Evolutionary conservation across 2,329 filamentous ascomycete genomes (phyloP).

Genomic region (Penicillium olsonii): DNA sequence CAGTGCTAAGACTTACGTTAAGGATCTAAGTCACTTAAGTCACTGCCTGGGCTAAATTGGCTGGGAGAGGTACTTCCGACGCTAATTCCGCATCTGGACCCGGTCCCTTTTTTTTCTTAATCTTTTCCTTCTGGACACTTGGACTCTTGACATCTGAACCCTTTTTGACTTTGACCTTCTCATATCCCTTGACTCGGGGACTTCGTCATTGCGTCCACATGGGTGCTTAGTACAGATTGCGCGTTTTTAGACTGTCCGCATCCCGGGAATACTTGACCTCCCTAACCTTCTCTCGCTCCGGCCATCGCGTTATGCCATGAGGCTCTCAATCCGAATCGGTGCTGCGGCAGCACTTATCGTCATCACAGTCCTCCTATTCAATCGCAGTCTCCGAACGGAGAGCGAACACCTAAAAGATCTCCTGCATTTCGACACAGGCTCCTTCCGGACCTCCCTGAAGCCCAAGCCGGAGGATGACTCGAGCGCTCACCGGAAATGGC

Average conservation of each 20-base stretch:
- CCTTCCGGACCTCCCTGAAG: constrained; percentile 16
- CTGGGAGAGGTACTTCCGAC: background rate
- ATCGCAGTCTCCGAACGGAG: constrained; percentile 25
- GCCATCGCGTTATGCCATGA: constrained; percentile 25
- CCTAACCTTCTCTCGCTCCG: constrained; percentile 3
- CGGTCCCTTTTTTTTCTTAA: background rate
- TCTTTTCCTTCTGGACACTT: background rate
- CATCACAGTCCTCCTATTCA: constrained; percentile 30
- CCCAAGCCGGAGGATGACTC: constrained; percentile 8
- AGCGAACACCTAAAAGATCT: constrained; percentile 23
- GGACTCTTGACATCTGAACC: background rate
- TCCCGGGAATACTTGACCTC: background rate
- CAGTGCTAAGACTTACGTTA: background rate
- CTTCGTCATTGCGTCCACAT: constrained; percentile 11
- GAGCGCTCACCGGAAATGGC: constrained; percentile 23
- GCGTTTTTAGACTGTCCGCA: constrained; percentile 2
- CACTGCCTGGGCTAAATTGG: background rate
- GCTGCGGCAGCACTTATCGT: constrained; percentile 34
- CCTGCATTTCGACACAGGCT: constrained; percentile 30
- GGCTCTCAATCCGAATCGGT: constrained; percentile 30
- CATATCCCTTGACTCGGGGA: constrained; percentile 10
- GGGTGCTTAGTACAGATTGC: constrained; percentile 12
- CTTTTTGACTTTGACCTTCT: background rate
- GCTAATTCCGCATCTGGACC: constrained; percentile 1
- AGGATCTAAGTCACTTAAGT: background rate